A percentile compares a stretch with the other conserved stretches of the same genome.
Conservation (phyloP, 2,329 filamentous ascomycete species). For the Botrytis paeoniae region DNA sequence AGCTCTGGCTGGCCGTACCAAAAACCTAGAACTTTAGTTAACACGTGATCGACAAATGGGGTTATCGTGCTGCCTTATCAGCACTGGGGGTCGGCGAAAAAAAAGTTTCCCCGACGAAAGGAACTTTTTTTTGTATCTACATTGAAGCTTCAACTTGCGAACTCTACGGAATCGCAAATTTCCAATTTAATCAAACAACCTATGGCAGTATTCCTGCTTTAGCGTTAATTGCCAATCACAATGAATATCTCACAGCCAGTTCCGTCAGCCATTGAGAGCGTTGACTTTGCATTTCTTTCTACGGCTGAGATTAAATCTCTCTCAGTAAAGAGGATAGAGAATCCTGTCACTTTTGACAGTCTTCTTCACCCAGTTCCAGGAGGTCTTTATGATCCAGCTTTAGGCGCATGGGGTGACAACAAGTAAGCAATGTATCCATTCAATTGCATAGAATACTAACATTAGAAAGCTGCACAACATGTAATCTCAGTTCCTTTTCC, state of each 20-base stretch:
- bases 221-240: slow-evolving; percentile 27
- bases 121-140: slow-evolving; percentile 18
- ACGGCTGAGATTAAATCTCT: slow-evolving; percentile 79
- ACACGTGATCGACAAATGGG: not conserved
- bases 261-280: slow-evolving; percentile 75
- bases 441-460: not conserved
- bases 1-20: not conserved
- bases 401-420: slow-evolving; percentile 86
- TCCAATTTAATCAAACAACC: slow-evolving; percentile 10
- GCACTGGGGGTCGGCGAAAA: slow-evolving; percentile 15
- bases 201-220: slow-evolving; percentile 21
- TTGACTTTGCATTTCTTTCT: slow-evolving; percentile 86
- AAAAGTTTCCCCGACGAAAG: slow-evolving; percentile 15
- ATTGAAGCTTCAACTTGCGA: slow-evolving; percentile 11
- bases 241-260: slow-evolving; percentile 81
- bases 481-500: slow-evolving; percentile 73
- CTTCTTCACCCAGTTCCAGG: slow-evolving; percentile 85
- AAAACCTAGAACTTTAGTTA: not conserved
- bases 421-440: slow-evolving; percentile 53
- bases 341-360: slow-evolving; percentile 90
- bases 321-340: slow-evolving; percentile 92
- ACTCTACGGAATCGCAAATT: not conserved
- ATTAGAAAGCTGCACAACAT: slow-evolving; percentile 76
- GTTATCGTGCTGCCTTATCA: slow-evolving; percentile 17
- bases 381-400: slow-evolving; percentile 86